A percentile compares a stretch with the other conserved stretches of the same genome.
Evolutionary conservation across 768 basidiomycete genomes (phyloP).

Genomic region (Trametes cubensis): DNA sequence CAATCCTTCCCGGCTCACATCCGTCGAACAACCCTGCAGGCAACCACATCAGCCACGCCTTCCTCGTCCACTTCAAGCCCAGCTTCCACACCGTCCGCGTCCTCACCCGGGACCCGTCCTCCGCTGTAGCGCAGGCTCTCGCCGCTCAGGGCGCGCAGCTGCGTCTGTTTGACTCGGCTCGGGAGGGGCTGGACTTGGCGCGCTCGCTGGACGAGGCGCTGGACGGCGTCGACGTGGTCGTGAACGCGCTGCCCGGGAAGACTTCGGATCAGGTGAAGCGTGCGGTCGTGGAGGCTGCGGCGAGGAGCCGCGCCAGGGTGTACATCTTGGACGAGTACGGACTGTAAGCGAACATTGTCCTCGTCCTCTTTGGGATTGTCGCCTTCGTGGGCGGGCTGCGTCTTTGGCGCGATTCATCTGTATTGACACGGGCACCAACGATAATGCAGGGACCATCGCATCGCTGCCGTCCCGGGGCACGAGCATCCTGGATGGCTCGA

Average conservation of each 20-base stretch:
- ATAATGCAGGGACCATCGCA: constrained; percentile 22
- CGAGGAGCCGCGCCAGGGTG: constrained; percentile 17
- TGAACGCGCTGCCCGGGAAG: constrained; percentile 17
- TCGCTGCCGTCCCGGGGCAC: constrained; percentile 24
- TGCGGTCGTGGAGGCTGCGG: constrained; percentile 14
- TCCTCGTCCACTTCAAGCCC: constrained; percentile 20
- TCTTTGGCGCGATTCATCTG: too few species aligned
- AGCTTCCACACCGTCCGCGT: constrained; percentile 26
- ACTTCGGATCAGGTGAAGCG: constrained; percentile 2
- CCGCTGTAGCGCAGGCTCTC: constrained; percentile 11
- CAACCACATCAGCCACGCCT: constrained; percentile 13
- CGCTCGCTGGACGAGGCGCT: constrained; percentile 17
- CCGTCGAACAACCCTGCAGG: constrained; percentile 7
- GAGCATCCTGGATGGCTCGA: constrained; percentile 15
- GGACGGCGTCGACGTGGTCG: constrained; percentile 28
- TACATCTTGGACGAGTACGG: constrained; percentile 29
- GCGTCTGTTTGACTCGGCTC: too few species aligned
- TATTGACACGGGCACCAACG: too few species aligned
- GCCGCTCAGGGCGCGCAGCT: constrained; percentile 23
- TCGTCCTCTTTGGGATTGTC: too few species aligned
- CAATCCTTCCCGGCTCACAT: too few species aligned
- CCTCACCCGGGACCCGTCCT: constrained; percentile 21
- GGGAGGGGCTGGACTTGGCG: constrained; percentile 1
- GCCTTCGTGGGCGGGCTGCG: too few species aligned
- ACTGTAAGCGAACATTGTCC: constrained; percentile 19